A percentile compares a stretch with the other conserved stretches of the same genome.
phyloP scores from a whole-genome alignment of 2,329 filamentous ascomycete genomes.

The Pseudocercospora fuligena region DNA sequence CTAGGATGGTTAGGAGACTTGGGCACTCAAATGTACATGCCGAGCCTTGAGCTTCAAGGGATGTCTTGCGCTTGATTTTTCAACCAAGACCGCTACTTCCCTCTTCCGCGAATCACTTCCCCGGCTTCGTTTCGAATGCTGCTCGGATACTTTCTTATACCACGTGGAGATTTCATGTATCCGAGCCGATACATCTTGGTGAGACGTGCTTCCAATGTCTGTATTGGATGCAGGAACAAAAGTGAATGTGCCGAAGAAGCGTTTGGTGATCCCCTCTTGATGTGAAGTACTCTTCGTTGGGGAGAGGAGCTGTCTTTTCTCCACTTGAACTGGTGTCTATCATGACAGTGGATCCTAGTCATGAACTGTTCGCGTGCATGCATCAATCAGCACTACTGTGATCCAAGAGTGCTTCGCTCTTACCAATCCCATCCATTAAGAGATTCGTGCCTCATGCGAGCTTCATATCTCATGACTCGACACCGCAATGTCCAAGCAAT shows the following conservation, averaged over 20 bases:
- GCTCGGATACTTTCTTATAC: neutral
- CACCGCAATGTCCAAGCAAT: neutral
- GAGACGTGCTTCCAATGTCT: neutral
- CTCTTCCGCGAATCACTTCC: neutral
- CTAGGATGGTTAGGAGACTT: neutral
- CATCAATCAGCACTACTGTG: neutral
- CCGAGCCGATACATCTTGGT: neutral
- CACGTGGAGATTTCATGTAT: neutral
- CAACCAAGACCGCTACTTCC: neutral
- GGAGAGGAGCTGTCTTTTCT: neutral
- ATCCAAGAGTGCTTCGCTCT: neutral
- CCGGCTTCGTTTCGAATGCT: conserved; percentile 6
- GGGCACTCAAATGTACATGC: neutral
- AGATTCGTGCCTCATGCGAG: neutral
- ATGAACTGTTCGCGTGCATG: neutral
- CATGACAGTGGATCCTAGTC: neutral
- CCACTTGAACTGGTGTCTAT: neutral
- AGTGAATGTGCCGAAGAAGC: neutral
- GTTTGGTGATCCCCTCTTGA: neutral
- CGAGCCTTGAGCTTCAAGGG: neutral
- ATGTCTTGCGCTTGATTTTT: neutral
- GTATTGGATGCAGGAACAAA: neutral
- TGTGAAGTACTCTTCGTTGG: neutral
- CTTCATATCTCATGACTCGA: conserved; percentile 1
- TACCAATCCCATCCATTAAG: neutral